A percentile compares a stretch with the other conserved stretches of the same genome.
These are phyloP conservation scores for Xylariaceae sp. DNA, from an alignment of 2,329 filamentous ascomycete genomes.

Conservation along the genomic window DNA sequence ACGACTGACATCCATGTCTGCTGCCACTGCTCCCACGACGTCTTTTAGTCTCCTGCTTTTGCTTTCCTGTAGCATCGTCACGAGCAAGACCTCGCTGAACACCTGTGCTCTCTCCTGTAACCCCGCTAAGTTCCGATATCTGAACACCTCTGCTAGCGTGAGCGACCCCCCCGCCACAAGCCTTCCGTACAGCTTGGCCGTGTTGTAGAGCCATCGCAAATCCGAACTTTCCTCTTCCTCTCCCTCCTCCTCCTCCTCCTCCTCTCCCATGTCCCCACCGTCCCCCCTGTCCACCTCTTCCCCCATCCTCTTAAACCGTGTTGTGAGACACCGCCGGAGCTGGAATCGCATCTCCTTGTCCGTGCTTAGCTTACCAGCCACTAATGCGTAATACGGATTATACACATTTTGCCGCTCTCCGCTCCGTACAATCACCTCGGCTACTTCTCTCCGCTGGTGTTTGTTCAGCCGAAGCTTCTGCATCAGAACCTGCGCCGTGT, in stretches of 20 bases:
- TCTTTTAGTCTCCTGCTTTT: conserved; percentile 56
- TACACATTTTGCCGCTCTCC: conserved; percentile 77
- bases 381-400: conserved; percentile 89
- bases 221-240: conserved; percentile 52
- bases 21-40: conserved; percentile 62
- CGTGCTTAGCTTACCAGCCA: conserved; percentile 72
- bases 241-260: conserved; percentile 51
- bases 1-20: conserved; percentile 66
- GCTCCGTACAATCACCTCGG: conserved; percentile 83
- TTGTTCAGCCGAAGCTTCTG: conserved; percentile 81
- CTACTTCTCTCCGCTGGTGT: conserved; percentile 80
- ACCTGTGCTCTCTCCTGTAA: conserved; percentile 70
- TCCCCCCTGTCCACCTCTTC: conserved; percentile 60
- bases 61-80: conserved; percentile 68
- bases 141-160: conserved; percentile 46
- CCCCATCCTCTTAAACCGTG: conserved; percentile 79
- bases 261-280: conserved; percentile 54
- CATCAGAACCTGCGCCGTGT: conserved; percentile 77
- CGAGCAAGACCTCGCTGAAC: conserved; percentile 77
- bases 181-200: conserved; percentile 52
- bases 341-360: conserved; percentile 75
- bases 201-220: conserved; percentile 47
- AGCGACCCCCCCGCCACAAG: conserved; percentile 46
- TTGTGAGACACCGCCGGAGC: conserved; percentile 85
- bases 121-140: conserved; percentile 74